phyloP scores from a whole-genome alignment of 371 early-diverging fungal species.

The Saksenaea vasiformis region DNA sequence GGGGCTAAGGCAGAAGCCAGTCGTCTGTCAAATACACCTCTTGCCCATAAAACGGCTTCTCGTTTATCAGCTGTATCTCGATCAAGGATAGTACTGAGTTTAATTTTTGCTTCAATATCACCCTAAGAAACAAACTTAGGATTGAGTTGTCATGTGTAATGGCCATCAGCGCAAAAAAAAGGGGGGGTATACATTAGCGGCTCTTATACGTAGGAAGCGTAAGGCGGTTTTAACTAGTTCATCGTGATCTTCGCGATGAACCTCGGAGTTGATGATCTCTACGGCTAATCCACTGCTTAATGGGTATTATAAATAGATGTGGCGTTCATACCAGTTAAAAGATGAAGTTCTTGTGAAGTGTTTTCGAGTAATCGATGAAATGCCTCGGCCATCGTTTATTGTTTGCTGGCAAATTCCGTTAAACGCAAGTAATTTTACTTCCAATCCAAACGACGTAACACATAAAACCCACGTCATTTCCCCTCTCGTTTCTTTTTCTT shows the following conservation, averaged over 20 bases:
- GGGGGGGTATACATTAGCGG: neutral
- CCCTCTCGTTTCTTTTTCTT: neutral
- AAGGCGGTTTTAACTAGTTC: slow-evolving; percentile 7
- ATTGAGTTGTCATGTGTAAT: neutral
- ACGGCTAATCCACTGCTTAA: slow-evolving; percentile 7
- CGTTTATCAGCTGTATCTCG: slow-evolving; percentile 16
- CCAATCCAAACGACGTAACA: neutral
- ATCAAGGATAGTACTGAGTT: slow-evolving; percentile 41
- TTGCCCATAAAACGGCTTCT: slow-evolving; percentile 48
- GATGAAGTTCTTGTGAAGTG: slow-evolving; percentile 14
- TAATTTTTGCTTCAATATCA: slow-evolving; percentile 49
- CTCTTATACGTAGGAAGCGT: slow-evolving; percentile 9
- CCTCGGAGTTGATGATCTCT: slow-evolving; percentile 11
- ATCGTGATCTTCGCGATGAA: neutral
- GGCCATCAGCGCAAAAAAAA: neutral
- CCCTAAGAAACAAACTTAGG: slow-evolving; percentile 24
- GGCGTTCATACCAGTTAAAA: slow-evolving; percentile 11
- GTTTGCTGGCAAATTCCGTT: neutral
- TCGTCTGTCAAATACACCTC: slow-evolving; percentile 48
- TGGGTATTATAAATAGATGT: neutral
- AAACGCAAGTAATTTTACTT: neutral
- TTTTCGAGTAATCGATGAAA: slow-evolving; percentile 7
- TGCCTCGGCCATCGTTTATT: neutral
- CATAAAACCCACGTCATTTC: neutral
- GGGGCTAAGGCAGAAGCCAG: slow-evolving; percentile 33